phyloP scores from a whole-genome alignment of 2,329 filamentous ascomycete genomes.

The Fusarium chuoi region DNA sequence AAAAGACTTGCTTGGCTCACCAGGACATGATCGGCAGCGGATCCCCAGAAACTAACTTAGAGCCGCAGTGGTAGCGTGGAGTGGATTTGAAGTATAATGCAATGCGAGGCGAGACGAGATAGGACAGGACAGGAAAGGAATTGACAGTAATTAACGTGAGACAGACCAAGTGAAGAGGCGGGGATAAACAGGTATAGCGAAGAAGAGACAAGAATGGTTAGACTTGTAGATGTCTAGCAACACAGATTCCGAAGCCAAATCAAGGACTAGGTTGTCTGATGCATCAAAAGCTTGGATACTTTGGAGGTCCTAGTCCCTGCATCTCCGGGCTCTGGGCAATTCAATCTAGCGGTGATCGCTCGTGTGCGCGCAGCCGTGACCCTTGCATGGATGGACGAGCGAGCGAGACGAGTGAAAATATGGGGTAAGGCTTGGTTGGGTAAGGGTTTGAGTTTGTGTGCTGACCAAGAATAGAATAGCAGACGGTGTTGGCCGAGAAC shows the following conservation, averaged over 20 bases:
- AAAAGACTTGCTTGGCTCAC: constrained; percentile 40
- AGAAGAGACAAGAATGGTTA: not conserved
- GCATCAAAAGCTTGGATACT: constrained; percentile 34
- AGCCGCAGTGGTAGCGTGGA: constrained; percentile 25
- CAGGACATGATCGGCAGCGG: constrained; percentile 41
- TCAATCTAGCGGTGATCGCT: constrained; percentile 36
- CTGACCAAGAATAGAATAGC: not conserved
- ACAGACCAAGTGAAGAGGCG: not conserved
- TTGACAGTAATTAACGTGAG: constrained; percentile 15
- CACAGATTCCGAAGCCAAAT: not conserved
- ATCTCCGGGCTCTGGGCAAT: constrained; percentile 27
- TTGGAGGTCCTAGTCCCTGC: constrained; percentile 29
- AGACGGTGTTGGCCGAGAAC: constrained; percentile 5
- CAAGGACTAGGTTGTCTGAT: constrained; percentile 17
- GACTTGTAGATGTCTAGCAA: not conserved
- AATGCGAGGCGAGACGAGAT: not conserved
- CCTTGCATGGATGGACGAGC: constrained; percentile 14
- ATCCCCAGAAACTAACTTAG: constrained; percentile 30
- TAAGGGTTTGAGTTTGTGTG: constrained; percentile 1
- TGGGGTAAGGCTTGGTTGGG: not conserved
- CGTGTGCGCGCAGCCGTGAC: constrained; percentile 30
- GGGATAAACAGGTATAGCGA: not conserved
- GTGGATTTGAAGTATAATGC: not conserved
- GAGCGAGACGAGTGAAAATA: constrained; percentile 3
- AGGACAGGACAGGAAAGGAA: constrained; percentile 1